Percentiles rank a stretch among this genome's conserved stretches.
Evolutionary conservation across 2,329 filamentous ascomycete genomes (phyloP).

Genomic region (Neospermospora avenae): DNA sequence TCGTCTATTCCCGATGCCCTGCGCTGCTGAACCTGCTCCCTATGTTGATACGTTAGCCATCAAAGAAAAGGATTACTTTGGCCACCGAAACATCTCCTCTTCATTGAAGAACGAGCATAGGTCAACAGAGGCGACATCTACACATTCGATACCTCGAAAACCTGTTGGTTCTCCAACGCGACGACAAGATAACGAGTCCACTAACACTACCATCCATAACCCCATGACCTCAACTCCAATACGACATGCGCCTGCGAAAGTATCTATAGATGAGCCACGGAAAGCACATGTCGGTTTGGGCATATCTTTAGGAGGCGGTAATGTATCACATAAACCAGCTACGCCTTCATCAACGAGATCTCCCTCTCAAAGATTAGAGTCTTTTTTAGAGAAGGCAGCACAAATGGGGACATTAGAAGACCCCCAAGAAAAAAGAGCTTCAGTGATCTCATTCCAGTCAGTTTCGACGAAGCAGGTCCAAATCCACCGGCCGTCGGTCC

Average conservation of each 20-base stretch:
- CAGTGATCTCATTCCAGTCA: constrained; percentile 40
- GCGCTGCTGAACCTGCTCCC: constrained; percentile 12
- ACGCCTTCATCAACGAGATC: neutral
- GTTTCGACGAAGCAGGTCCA: constrained; percentile 34
- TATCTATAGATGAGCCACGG: neutral
- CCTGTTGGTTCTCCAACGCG: constrained; percentile 15
- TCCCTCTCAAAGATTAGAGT: constrained; percentile 7
- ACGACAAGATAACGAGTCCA: constrained; percentile 29
- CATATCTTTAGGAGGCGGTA: neutral
- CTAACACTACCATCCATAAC: constrained; percentile 39
- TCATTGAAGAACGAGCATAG: constrained; percentile 9
- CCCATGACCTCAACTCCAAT: neutral
- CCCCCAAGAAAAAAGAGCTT: constrained; percentile 29
- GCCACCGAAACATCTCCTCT: constrained; percentile 11
- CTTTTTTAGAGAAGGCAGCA: constrained; percentile 11
- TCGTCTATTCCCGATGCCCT: constrained; percentile 23
- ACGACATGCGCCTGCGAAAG: neutral
- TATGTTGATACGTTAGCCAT: constrained; percentile 8
- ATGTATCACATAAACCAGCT: neutral
- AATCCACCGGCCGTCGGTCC: constrained; percentile 31
- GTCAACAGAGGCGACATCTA: neutral
- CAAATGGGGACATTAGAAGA: constrained; percentile 18
- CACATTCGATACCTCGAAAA: constrained; percentile 15
- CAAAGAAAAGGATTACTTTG: constrained; percentile 19
- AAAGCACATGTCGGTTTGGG: neutral